A percentile compares a stretch with the other conserved stretches of the same genome.
Conservation (phyloP, 805 yeast genomes). For the Candida piceae region DNA sequence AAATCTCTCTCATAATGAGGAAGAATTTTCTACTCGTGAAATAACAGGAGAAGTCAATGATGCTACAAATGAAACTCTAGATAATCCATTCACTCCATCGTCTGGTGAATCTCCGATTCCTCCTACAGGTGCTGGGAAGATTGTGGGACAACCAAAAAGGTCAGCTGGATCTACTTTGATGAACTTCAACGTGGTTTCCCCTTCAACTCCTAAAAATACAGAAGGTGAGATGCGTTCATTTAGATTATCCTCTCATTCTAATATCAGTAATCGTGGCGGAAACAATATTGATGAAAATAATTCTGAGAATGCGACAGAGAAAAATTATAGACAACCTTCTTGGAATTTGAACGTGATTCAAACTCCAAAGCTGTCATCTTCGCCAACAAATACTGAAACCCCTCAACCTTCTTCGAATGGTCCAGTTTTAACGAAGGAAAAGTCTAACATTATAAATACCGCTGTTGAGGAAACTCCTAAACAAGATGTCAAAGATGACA, state of each 20-base stretch:
- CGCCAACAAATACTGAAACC: not conserved
- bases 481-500: not conserved
- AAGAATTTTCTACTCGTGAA: conserved; percentile 1
- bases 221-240: conserved; percentile 9
- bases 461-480: not conserved
- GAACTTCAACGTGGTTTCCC: conserved; percentile 18
- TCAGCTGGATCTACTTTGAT: conserved; percentile 11
- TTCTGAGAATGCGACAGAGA: not conserved
- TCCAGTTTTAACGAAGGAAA: not conserved
- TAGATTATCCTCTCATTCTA: conserved; percentile 4
- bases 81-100: no score
- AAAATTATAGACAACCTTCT: conserved; percentile 7
- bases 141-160: conserved; percentile 1
- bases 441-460: not conserved
- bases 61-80: not conserved
- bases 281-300: not conserved
- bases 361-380: not conserved
- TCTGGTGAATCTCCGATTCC: no score
- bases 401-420: not conserved
- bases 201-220: not conserved
- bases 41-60: not conserved
- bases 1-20: conserved; percentile 1
- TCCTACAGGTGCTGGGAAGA: no score
- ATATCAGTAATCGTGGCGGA: not conserved
- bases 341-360: conserved; percentile 9